Percentiles rank a stretch among this genome's conserved stretches.
These are phyloP conservation scores for Aureobasidium sp. DNA, from an alignment of 2,329 filamentous ascomycete species.

Conservation along the genomic window DNA sequence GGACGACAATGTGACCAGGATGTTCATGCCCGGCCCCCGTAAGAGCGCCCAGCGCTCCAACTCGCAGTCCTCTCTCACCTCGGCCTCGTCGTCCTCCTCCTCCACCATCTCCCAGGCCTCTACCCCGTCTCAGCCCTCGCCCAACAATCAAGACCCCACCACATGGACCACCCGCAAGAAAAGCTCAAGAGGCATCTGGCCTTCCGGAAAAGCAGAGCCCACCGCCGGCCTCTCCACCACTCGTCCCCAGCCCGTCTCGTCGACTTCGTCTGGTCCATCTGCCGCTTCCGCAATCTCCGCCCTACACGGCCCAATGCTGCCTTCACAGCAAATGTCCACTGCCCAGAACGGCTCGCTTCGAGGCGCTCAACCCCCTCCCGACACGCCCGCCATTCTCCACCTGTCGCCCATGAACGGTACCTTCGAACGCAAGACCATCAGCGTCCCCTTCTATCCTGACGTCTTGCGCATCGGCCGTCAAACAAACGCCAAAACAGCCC, in stretches of 20 bases:
- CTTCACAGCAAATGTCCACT: constrained; percentile 63
- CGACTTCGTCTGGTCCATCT: constrained; percentile 50
- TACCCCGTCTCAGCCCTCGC: constrained; percentile 55
- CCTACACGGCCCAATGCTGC: constrained; percentile 56
- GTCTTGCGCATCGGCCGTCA: constrained; percentile 88
- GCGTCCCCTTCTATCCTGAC: constrained; percentile 89
- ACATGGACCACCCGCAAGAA: constrained; percentile 45
- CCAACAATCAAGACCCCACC: constrained; percentile 31
- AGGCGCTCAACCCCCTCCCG: constrained; percentile 30
- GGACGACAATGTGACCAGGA: constrained; percentile 70
- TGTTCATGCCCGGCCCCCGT: constrained; percentile 61
- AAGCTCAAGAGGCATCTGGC: constrained; percentile 53
- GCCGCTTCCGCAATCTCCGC: constrained; percentile 57
- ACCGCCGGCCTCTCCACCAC: constrained; percentile 56
- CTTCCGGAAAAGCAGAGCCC: constrained; percentile 58
- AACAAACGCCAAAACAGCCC: constrained; percentile 93
- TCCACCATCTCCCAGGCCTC: constrained; percentile 59
- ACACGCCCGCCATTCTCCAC: constrained; percentile 71
- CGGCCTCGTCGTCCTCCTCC: constrained; percentile 51
- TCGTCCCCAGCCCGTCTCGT: constrained; percentile 55
- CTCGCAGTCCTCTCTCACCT: constrained; percentile 77
- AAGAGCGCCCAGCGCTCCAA: constrained; percentile 81
- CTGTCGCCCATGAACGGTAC: constrained; percentile 89
- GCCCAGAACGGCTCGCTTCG: constrained; percentile 49
- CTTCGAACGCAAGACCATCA: constrained; percentile 95